Base-by-base conservation (phyloP, 1,139 yeast genomes). In the Debaryomycetaceae sp. region DNA sequence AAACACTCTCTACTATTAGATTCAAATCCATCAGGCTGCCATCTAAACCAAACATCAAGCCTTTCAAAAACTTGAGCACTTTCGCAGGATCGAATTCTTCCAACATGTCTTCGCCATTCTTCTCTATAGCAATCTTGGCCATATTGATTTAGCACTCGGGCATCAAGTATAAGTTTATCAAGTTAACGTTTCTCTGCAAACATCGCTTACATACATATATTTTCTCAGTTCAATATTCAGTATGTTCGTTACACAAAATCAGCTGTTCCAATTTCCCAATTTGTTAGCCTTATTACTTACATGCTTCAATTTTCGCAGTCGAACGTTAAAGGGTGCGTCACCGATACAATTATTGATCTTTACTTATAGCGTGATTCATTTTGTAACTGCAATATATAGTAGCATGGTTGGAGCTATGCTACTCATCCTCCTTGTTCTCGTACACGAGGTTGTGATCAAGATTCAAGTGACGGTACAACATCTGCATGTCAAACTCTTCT, bases 1-100 rank as follows among this genome's bases (percentile, higher is more conserved):
- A 44, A 5, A 67, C 47, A 30, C 44, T 52, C 2, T 53, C 52
- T 1, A 60, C 58, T 2, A 64, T 43, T 9, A 46, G 53, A 9
- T 55, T 58, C 2, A 65, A 40, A 22, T 55, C 43, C 13, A 65
- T 40, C 38, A 54, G 49, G 2, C 42, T 29, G 5, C 35, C 29
- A 35, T 59, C 61, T 26, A 68, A 51, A 13, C 55, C 53, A 37
- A 36, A 41, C 6, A 45, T 34, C 13, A 63, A 51, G 1, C 43
- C 34, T 13, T 41, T 16, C 11, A 65, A 46, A 29, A 55, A 52
- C 3, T 33, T 14, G 5, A 32, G 22, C 5, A 63, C 47, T 33
- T 48, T 52, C 2, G 26, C 35, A n/a, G 37, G 33, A 16, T 50
- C 48, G 38, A 52, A 58, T 6, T 44, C 43, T 30, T 44, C 47